Base-by-base conservation (phyloP, 2,329 filamentous ascomycete genomes). In the Aureobasidium sp. region DNA sequence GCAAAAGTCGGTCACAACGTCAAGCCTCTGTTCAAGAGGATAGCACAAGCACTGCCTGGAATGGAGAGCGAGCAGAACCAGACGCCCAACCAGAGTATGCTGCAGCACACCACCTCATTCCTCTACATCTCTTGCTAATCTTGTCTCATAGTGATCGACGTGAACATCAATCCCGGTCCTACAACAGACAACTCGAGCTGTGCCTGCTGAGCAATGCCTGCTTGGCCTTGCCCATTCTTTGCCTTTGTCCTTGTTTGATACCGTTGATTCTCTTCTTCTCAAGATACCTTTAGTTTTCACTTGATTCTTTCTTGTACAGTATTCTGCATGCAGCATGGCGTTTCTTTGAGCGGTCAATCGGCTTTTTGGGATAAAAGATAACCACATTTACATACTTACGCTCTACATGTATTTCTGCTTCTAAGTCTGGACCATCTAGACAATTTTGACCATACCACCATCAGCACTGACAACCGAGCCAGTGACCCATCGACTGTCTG, bases 1-100 rank as follows among this genome's bases (percentile, higher is more conserved):
- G 93, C 93, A 52, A 98, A 98, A 79, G 79, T 95, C 11, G 90
- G 94, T 35, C 90, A 97, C 72, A 98, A 98, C 68, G 94, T 98
- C 62, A 98, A 98, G 79, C 88, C 86, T 61, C 77, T 98, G 55
- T 98, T 98, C 76, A 88, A 90, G 78, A 86, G 90, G 76, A 98
- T 98, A 81, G 93, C 94, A 35, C 93, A 98, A 73, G 93, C 94
- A 32, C 76, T 98, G 63, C 93, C 93, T 6, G 93, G 93, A 19
- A 97, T 98, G 93, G 93, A 98, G 70, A 90, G 89, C 12, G 85
- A 90, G 61, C 86, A 89, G 60, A 83, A 85, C 62, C 84, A 85
- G 62, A 84, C 83, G 56, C 85, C 88, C 61, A 81, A 76, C 70
- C 88, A 91, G 74, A 95, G 88, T 93, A 76, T 65, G 85, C 80